These are phyloP conservation scores for Gyromitra esculenta DNA, from an alignment of 2,329 filamentous ascomycete species.

Conservation along the genomic window DNA sequence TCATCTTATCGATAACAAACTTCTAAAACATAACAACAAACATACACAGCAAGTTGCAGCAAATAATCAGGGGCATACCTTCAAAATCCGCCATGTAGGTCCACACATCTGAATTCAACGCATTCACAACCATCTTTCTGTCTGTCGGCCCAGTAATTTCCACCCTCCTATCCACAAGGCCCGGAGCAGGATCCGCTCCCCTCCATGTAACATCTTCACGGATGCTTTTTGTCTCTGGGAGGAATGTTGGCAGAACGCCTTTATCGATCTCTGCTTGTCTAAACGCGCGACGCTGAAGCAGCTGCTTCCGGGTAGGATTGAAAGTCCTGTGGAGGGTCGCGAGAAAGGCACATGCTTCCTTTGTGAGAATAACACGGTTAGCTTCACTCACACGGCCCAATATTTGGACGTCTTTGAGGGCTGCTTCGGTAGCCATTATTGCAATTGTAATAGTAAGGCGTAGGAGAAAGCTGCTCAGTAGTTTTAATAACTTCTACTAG, in stretches of 20 bases:
- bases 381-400: slow-evolving; percentile 79
- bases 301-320: slow-evolving; percentile 84
- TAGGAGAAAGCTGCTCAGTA: neutral
- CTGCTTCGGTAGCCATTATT: slow-evolving; percentile 76
- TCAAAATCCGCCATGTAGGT: slow-evolving; percentile 99
- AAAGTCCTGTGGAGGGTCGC: slow-evolving; percentile 94
- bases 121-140: slow-evolving; percentile 99
- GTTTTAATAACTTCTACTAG: slow-evolving; percentile 8
- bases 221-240: slow-evolving; percentile 94
- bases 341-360: slow-evolving; percentile 80
- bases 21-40: slow-evolving; percentile 25
- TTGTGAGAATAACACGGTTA: slow-evolving; percentile 89
- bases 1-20: slow-evolving; percentile 37
- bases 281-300: slow-evolving; percentile 84
- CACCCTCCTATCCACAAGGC: slow-evolving; percentile 89
- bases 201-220: slow-evolving; percentile 94
- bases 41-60: slow-evolving; percentile 30
- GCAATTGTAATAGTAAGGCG: slow-evolving; percentile 19
- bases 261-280: slow-evolving; percentile 94
- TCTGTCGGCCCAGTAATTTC: slow-evolving; percentile 98
- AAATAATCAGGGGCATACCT: slow-evolving; percentile 66
- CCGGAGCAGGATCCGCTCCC: slow-evolving; percentile 88
- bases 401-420: slow-evolving; percentile 88
- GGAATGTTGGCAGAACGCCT: slow-evolving; percentile 88
- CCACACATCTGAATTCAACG: slow-evolving; percentile 93